Evolutionary conservation across 768 basidiomycete genomes (phyloP), one percentile per base, ranked within the genome.

Genomic region (Amanita rubescens): DNA sequence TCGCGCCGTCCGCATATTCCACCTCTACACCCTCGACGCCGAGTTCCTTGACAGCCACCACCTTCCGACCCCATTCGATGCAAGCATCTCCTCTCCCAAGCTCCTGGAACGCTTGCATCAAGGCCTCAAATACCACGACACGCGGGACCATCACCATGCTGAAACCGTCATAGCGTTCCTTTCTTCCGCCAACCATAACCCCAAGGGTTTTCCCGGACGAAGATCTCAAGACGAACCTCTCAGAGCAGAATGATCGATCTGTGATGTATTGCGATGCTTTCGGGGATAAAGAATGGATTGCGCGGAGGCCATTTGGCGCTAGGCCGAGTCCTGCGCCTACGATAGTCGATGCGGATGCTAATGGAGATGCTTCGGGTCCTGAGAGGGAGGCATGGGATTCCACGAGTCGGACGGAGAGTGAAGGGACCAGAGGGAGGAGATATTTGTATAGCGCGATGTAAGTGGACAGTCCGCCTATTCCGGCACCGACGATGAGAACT

Each of bases 291-390:
- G 50, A 42, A 24, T 53, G 41, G 14, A 53, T 44, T 5, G 42
- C 51, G 11, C 43, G 44, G 17, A 46, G 34, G 33, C 51, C 51
- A 12, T 53, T 53, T 15, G 51, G 51, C 10, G 43, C 51, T 11
- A 53, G 39, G 30, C 44, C 51, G 24, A 53, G 51, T 8, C 51
- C 44, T 3, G 42, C 43, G 30, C 51, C 51, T 15, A 53, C 51
- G 41, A 46, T 53, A 5, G 51, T 53, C 19, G 42, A 53, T 5
- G 51, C 33, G 27, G 42, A 37, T 20, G 32, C 17, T 14, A 53
- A 17, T 3, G 51, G 43, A 8, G 34, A 44, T 25, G 42, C 14
- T 14, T 33, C 37, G 43, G 43, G n/a, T 1, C 20, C 24, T 7
- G 44, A 45, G 22, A 45, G 44, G 42, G 22, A 33, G 6, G 42